These are phyloP conservation scores for Daedaleopsis sinensis DNA, from an alignment of 768 basidiomycete species.

Conservation along the genomic window DNA sequence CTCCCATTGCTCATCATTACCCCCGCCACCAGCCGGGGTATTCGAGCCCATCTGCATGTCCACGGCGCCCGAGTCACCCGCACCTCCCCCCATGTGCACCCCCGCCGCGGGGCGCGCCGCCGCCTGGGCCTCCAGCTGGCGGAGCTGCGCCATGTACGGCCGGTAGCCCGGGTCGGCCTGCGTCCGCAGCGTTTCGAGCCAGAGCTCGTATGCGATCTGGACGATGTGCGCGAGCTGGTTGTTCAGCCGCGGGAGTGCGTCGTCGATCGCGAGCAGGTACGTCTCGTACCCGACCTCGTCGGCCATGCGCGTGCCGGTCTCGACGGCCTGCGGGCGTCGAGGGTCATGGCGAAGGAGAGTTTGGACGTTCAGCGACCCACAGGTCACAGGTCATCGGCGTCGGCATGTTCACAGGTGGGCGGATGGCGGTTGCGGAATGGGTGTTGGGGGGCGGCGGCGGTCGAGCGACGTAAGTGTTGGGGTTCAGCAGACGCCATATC, in stretches of 20 bases:
- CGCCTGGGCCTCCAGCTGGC: neutral
- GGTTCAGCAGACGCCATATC: too few relatives aligned
- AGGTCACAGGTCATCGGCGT: too few relatives aligned
- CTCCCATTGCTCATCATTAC: too few relatives aligned
- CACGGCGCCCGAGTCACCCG: too few relatives aligned
- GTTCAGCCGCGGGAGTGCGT: constrained; percentile 43
- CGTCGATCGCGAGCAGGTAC: constrained; percentile 44
- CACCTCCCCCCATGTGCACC: too few relatives aligned
- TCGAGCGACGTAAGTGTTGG: neutral
- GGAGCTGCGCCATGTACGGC: neutral
- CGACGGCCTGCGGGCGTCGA: constrained; percentile 39
- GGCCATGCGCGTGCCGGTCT: constrained; percentile 57
- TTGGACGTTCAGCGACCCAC: neutral
- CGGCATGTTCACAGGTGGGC: neutral
- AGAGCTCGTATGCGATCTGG: constrained; percentile 43
- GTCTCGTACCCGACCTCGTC: constrained; percentile 54
- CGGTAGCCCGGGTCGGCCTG: neutral
- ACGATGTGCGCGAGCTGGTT: constrained; percentile 28
- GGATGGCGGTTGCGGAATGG: too few relatives aligned
- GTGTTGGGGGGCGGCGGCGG: too few relatives aligned
- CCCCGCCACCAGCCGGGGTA: too few relatives aligned
- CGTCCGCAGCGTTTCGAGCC: constrained; percentile 15
- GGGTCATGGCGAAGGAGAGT: neutral
- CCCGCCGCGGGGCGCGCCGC: too few relatives aligned
- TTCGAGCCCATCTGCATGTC: too few relatives aligned